Conservation (phyloP, 2,329 filamentous ascomycete species). For the Colletotrichum tamarilloi region DNA sequence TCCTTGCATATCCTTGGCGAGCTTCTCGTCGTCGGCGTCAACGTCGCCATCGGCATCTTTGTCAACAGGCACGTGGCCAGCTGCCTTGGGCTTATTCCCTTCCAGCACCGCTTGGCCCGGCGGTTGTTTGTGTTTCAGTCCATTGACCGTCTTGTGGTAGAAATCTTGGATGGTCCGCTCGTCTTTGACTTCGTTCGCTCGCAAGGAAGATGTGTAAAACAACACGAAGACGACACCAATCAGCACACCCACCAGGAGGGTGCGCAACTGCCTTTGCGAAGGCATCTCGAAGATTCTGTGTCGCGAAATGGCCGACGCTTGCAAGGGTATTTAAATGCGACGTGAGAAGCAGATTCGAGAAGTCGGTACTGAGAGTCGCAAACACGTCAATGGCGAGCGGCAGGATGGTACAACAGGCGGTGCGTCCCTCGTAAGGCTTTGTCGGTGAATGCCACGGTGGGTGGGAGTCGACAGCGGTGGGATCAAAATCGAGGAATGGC, state of each 20-base stretch:
- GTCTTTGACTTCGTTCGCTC: slow-evolving; percentile 60
- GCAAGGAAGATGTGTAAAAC: slow-evolving; percentile 76
- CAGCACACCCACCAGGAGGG: slow-evolving; percentile 73
- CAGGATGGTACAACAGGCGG: slow-evolving; percentile 2
- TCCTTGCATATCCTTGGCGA: slow-evolving; percentile 66
- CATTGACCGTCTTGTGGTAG: slow-evolving; percentile 69
- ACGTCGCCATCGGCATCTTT: slow-evolving; percentile 66
- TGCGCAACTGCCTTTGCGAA: slow-evolving; percentile 75
- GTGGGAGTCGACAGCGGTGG: neutral
- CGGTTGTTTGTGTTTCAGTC: slow-evolving; percentile 47
- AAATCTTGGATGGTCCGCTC: slow-evolving; percentile 62
- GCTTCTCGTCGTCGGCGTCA: slow-evolving; percentile 65
- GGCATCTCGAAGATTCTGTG: slow-evolving; percentile 62
- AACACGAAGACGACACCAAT: slow-evolving; percentile 74
- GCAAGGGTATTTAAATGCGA: neutral
- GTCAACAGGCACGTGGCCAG: slow-evolving; percentile 55
- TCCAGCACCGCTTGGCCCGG: slow-evolving; percentile 53
- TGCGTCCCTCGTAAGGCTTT: neutral
- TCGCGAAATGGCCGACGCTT: neutral
- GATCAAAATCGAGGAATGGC: slow-evolving; percentile 4
- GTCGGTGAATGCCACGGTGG: slow-evolving; percentile 16
- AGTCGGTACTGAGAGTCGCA: neutral
- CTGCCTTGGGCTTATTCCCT: slow-evolving; percentile 50
- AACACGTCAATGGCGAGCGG: neutral
- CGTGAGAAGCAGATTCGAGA: neutral